phyloP scores from a whole-genome alignment of 2,329 filamentous ascomycete genomes.

The Cercospora zeae-maydis region DNA sequence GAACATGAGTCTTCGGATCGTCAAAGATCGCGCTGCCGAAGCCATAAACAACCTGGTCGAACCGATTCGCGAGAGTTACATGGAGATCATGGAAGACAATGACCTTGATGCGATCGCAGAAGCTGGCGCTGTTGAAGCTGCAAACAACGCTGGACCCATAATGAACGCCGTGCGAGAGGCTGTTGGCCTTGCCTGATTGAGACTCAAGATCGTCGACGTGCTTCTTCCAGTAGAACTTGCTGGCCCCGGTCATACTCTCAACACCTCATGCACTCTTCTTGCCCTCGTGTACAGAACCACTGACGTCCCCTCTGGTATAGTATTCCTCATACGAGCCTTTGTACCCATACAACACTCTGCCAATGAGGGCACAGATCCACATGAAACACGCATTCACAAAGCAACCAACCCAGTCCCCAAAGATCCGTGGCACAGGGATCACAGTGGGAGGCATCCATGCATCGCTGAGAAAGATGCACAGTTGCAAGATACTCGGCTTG shows the following conservation, averaged over 20 bases:
- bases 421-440: constrained; percentile 9
- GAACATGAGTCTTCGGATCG: constrained; percentile 49
- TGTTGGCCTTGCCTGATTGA: constrained; percentile 3
- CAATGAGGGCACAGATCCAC: constrained; percentile 13
- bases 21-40: constrained; percentile 64
- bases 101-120: constrained; percentile 54
- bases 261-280: not conserved
- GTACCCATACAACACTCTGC: constrained; percentile 2
- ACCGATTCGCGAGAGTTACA: constrained; percentile 56
- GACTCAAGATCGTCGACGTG: not conserved
- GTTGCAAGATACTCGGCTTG: constrained; percentile 17
- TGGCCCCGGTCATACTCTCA: not conserved
- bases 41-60: constrained; percentile 53
- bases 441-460: constrained; percentile 18
- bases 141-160: constrained; percentile 54
- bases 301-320: not conserved
- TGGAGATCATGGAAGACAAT: constrained; percentile 50
- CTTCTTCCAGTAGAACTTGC: too few relatives aligned
- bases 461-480: constrained; percentile 15
- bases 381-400: constrained; percentile 13
- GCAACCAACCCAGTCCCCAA: constrained; percentile 7
- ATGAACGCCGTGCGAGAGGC: constrained; percentile 36
- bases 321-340: constrained; percentile 10
- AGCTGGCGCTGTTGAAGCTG: constrained; percentile 59
- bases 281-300: not conserved